Percentiles rank a stretch among this genome's conserved stretches.
Conservation (phyloP, 345 rosid species). For the Populus nigra region DNA sequence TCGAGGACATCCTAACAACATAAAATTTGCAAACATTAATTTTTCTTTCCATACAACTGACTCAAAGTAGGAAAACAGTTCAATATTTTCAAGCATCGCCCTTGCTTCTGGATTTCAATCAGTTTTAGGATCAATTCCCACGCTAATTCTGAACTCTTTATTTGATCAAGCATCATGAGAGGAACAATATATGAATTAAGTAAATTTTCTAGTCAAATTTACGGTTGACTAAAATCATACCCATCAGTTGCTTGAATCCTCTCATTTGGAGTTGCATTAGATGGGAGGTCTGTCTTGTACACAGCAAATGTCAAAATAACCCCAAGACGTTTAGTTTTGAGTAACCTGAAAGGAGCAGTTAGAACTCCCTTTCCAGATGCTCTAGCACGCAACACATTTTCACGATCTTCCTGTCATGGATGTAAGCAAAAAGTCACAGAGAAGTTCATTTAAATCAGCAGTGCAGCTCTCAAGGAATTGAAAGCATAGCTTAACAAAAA, state of each 20-base stretch:
- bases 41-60: neutral
- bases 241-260: slow-evolving; percentile 83
- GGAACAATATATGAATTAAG: neutral
- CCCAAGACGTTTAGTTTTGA: slow-evolving; percentile 90
- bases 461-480: neutral
- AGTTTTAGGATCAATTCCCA: neutral
- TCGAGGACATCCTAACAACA: neutral
- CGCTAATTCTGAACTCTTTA: neutral
- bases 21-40: neutral
- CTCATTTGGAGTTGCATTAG: slow-evolving; percentile 77
- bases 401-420: slow-evolving; percentile 79
- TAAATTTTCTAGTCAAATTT: slow-evolving; percentile 4
- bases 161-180: neutral
- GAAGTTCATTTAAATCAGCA: slow-evolving; percentile 1
- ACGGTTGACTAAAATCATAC: slow-evolving; percentile 38
- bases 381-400: slow-evolving; percentile 86
- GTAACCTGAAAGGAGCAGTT: slow-evolving; percentile 89
- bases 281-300: slow-evolving; percentile 73
- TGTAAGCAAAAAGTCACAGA: slow-evolving; percentile 5
- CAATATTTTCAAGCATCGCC: neutral
- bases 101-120: neutral
- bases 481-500: neutral
- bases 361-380: slow-evolving; percentile 84
- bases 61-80: neutral
- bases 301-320: slow-evolving; percentile 94